Conservation (phyloP, 441 rosid species). For the Aleurites moluccanus region DNA sequence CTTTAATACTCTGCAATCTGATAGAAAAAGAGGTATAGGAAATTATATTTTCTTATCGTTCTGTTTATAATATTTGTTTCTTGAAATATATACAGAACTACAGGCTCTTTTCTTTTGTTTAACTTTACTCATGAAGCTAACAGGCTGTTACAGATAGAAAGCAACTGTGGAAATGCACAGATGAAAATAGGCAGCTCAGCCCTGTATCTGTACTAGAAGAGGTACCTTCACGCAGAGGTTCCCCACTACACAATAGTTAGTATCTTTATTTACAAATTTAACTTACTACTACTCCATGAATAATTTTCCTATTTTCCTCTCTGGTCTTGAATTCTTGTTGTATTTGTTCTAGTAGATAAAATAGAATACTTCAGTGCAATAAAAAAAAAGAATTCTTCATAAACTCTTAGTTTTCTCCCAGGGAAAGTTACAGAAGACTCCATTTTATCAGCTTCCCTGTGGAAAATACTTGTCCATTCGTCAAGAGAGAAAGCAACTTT, state of each 20-base stretch:
- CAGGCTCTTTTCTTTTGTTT: neutral
- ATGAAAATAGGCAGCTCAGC: constrained; percentile 32
- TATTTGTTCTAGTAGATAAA: constrained; percentile 3
- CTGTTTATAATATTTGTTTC: neutral
- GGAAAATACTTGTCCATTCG: constrained; percentile 29
- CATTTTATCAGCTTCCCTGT: constrained; percentile 35
- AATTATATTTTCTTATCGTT: neutral
- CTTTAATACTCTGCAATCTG: constrained; percentile 14
- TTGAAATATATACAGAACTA: constrained; percentile 6
- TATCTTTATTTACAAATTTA: constrained; percentile 1
- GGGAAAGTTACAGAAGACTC: constrained; percentile 38
- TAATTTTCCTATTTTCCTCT: neutral
- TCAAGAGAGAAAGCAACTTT: constrained; percentile 22
- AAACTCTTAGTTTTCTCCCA: constrained; percentile 4
- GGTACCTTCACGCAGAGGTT: constrained; percentile 23
- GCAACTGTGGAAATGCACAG: constrained; percentile 22
- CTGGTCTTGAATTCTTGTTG: neutral
- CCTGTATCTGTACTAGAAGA: constrained; percentile 32
- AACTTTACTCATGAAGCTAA: constrained; percentile 26
- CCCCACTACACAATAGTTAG: constrained; percentile 23
- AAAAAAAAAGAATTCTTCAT: constrained; percentile 25
- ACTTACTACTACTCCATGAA: neutral
- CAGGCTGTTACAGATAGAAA: constrained; percentile 39
- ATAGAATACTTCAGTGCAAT: constrained; percentile 12
- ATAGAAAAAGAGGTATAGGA: constrained; percentile 33